Evolutionary conservation across 169 alveolate genomes (phyloP).

Genomic region (Plasmodium inui): DNA sequence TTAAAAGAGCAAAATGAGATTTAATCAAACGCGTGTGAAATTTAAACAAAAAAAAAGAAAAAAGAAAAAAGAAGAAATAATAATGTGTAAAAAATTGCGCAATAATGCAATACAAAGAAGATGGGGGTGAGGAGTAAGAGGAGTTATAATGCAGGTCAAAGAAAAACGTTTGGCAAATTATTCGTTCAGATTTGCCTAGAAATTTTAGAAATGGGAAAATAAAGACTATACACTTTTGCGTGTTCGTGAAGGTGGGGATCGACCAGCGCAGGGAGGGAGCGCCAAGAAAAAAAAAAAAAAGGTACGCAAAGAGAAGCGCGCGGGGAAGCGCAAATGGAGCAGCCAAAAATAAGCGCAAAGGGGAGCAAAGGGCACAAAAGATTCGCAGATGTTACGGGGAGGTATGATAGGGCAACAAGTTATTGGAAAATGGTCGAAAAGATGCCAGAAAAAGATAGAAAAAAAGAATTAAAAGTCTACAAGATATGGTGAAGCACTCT

Average conservation of each 20-base stretch:
- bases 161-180: background rate
- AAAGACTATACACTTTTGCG: background rate
- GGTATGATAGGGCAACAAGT: background rate
- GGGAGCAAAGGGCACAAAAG: background rate
- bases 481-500: background rate
- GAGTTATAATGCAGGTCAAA: background rate
- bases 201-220: slow-evolving; percentile 1
- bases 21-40: slow-evolving; percentile 16
- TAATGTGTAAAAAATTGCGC: slow-evolving; percentile 3
- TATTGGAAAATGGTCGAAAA: slow-evolving; percentile 1
- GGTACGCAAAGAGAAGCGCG: background rate
- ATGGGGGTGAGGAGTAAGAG: background rate
- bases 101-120: background rate
- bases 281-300: background rate
- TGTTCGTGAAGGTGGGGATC: background rate
- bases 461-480: slow-evolving; percentile 16
- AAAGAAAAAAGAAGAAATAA: background rate
- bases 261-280: background rate
- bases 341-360: background rate
- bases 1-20: slow-evolving; percentile 22
- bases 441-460: background rate
- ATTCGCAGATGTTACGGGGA: background rate
- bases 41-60: background rate
- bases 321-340: background rate
- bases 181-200: background rate